A percentile compares a stretch with the other conserved stretches of the same genome.
These are phyloP conservation scores for Truncatella angustata DNA, from an alignment of 2,329 filamentous ascomycete genomes.

Conservation along the genomic window DNA sequence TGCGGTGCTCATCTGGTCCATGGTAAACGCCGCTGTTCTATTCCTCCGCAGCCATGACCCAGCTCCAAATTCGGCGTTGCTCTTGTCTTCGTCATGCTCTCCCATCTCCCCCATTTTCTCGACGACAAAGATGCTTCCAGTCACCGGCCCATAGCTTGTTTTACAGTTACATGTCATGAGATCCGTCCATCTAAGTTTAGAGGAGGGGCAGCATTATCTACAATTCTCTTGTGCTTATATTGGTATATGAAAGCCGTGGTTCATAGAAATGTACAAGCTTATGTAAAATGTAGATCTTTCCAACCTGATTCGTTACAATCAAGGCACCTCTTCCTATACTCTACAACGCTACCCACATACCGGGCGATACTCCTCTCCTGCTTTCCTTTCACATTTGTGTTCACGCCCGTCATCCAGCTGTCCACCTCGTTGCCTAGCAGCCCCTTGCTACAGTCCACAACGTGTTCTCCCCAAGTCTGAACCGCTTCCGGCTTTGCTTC, in stretches of 20 bases:
- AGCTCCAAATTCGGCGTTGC: slow-evolving; percentile 21
- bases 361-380: slow-evolving; percentile 11
- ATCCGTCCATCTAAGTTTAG: no score
- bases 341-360: slow-evolving; percentile 12
- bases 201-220: no score
- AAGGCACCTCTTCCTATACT: slow-evolving; percentile 10
- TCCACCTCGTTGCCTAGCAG: slow-evolving; percentile 13
- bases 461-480: slow-evolving; percentile 12
- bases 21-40: slow-evolving; percentile 10
- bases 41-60: slow-evolving; percentile 20
- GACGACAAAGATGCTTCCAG: slow-evolving; percentile 39
- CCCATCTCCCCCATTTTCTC: slow-evolving; percentile 38
- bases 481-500: slow-evolving; percentile 11
- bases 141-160: slow-evolving; percentile 42
- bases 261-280: no score
- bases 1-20: slow-evolving; percentile 14
- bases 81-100: slow-evolving; percentile 32
- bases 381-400: slow-evolving; percentile 10
- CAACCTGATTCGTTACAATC: slow-evolving; percentile 5
- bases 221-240: no score
- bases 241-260: no score
- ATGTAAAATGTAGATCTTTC: slow-evolving; percentile 8
- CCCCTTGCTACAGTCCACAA: slow-evolving; percentile 12
- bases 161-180: no score
- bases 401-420: slow-evolving; percentile 16